A percentile compares a stretch with the other conserved stretches of the same genome.
These are phyloP conservation scores for Suhomyces terraborum DNA, from an alignment of 1,139 yeast species.

Conservation along the genomic window DNA sequence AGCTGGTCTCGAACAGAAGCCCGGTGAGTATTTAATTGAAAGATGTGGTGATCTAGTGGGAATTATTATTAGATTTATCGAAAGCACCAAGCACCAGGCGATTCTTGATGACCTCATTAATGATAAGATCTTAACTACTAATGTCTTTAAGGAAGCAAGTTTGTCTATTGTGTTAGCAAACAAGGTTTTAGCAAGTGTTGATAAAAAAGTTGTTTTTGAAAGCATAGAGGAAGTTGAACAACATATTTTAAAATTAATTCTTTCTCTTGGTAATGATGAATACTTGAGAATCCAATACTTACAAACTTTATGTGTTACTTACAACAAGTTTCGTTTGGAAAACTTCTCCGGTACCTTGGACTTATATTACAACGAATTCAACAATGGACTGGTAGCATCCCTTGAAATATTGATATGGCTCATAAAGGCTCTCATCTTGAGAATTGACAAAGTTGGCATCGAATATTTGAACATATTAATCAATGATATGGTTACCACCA, in stretches of 20 bases:
- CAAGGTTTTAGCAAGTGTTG: slow-evolving; percentile 54
- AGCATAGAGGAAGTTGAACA: slow-evolving; percentile 18
- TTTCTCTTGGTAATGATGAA: slow-evolving; percentile 17
- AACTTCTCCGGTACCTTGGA: background rate
- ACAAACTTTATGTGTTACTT: slow-evolving; percentile 56
- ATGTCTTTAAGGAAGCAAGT: slow-evolving; percentile 35
- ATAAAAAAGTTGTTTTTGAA: slow-evolving; percentile 28
- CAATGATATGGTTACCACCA: slow-evolving; percentile 13
- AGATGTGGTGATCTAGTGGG: slow-evolving; percentile 42
- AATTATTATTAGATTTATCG: slow-evolving; percentile 39
- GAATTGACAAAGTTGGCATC: slow-evolving; percentile 53
- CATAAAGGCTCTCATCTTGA: slow-evolving; percentile 67
- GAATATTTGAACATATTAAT: slow-evolving; percentile 36
- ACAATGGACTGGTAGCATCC: slow-evolving; percentile 2
- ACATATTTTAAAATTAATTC: slow-evolving; percentile 22
- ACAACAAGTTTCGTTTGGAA: slow-evolving; percentile 45
- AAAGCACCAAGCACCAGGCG: slow-evolving; percentile 38
- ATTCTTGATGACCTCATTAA: slow-evolving; percentile 36
- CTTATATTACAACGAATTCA: slow-evolving; percentile 5
- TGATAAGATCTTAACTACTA: slow-evolving; percentile 23
- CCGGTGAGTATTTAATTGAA: slow-evolving; percentile 24
- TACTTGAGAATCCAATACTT: slow-evolving; percentile 57
- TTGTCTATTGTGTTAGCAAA: slow-evolving; percentile 50
- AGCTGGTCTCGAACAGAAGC: slow-evolving; percentile 7
- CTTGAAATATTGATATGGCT: slow-evolving; percentile 70